A percentile compares a stretch with the other conserved stretches of the same genome.
Evolutionary conservation across 495 filamentous ascomycete species (phyloP).

Genomic region (Hypoxylon fuscum): DNA sequence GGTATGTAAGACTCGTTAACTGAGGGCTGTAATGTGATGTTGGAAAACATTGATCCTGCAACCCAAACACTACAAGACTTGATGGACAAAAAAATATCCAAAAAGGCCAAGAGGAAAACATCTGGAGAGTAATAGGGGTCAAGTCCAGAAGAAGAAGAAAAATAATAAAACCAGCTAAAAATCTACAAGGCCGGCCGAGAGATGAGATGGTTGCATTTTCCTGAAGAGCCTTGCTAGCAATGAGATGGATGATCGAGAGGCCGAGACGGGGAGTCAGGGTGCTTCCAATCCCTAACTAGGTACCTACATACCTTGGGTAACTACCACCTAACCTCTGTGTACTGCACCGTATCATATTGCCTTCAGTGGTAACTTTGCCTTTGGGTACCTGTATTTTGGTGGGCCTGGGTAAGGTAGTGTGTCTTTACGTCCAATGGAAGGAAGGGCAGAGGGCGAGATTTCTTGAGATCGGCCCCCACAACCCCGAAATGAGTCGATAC

Average conservation of each 20-base stretch:
- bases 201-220: conserved; percentile 39
- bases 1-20: no score
- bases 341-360: no score
- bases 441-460: no score
- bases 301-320: neutral
- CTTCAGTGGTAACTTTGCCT: no score
- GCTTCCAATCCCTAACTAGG: conserved; percentile 6
- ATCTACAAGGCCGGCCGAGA: conserved; percentile 8
- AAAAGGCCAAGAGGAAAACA: neutral
- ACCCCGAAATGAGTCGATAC: no score
- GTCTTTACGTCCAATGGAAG: no score
- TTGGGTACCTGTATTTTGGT: no score
- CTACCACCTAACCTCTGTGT: neutral
- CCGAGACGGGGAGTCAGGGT: neutral
- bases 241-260: neutral
- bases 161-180: conserved; percentile 19
- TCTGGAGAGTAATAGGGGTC: conserved; percentile 18
- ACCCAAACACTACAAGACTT: no score
- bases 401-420: no score
- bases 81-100: neutral
- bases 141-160: conserved; percentile 13
- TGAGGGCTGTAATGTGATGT: no score
- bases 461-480: no score
- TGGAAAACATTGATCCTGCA: no score
- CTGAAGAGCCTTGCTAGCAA: conserved; percentile 25